Conservation (phyloP, 108 stramenopile genomes). For the Stephanodiscus minutulus region DNA sequence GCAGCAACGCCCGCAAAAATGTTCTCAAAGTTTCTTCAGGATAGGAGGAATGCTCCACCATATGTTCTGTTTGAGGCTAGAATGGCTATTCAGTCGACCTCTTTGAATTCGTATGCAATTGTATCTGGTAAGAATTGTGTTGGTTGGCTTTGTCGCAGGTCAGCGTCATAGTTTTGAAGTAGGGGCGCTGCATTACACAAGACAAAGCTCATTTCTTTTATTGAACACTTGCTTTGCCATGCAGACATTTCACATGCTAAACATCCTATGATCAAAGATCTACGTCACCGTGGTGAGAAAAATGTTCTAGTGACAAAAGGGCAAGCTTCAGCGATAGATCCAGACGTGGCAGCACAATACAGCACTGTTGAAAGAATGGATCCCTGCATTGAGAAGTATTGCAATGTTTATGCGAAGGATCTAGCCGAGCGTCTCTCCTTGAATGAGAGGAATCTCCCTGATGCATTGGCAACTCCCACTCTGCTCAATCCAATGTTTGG, state of each 20-base stretch:
- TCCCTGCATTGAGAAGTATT: conserved; percentile 7
- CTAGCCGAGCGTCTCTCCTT: conserved; percentile 5
- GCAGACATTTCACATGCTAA: conserved; percentile 7
- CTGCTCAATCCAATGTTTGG: conserved; percentile 26
- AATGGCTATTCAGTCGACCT: not conserved
- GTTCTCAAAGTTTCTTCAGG: conserved; percentile 11
- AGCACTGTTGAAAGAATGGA: conserved; percentile 12
- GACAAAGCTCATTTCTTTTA: not conserved
- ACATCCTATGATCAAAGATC: conserved; percentile 1
- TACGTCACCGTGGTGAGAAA: conserved; percentile 6
- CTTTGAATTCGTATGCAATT: not conserved
- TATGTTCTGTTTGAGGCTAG: not conserved
- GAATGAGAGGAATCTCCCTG: not conserved
- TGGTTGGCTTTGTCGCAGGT: no score
- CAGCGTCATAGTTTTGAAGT: no score
- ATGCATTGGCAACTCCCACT: not conserved
- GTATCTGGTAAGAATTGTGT: not conserved
- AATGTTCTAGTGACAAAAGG: conserved; percentile 1
- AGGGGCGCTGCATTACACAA: no score
- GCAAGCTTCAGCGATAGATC: not conserved
- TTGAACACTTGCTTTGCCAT: not conserved
- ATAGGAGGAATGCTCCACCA: not conserved
- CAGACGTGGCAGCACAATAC: not conserved
- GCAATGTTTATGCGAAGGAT: conserved; percentile 11
- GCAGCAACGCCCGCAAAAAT: not conserved